A percentile compares a stretch with the other conserved stretches of the same genome.
Evolutionary conservation across 2,329 filamentous ascomycete species (phyloP).

Genomic region (Pseudogymnoascus sp.): DNA sequence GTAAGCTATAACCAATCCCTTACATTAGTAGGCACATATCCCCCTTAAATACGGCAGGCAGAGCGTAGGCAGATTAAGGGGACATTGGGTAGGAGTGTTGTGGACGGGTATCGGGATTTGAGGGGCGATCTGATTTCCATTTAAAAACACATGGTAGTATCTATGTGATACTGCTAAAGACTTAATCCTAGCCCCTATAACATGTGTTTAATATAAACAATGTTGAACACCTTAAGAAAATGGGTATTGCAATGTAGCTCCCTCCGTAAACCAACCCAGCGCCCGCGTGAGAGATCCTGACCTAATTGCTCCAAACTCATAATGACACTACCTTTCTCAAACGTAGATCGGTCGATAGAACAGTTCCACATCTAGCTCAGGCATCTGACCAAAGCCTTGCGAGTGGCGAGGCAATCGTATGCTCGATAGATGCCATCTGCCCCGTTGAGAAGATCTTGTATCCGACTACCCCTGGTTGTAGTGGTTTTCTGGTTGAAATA

Average conservation of each 20-base stretch:
- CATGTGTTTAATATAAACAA: background rate
- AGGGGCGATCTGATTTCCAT: background rate
- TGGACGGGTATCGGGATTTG: background rate
- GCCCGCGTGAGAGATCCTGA: background rate
- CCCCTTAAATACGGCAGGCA: no score
- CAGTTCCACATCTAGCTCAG: background rate
- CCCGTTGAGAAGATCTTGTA: background rate
- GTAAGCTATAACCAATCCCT: no score
- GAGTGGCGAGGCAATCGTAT: background rate
- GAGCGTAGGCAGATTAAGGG: background rate
- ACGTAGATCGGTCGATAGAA: background rate
- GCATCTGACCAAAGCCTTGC: background rate
- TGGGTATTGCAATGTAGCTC: conserved; percentile 3
- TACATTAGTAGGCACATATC: no score
- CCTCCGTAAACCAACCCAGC: background rate
- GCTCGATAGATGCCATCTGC: background rate
- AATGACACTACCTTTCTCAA: background rate
- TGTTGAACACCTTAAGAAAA: background rate
- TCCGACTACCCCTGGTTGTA: no score
- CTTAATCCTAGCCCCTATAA: background rate
- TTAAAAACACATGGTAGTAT: background rate
- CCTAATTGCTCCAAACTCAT: background rate
- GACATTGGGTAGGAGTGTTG: background rate
- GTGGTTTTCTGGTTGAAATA: background rate
- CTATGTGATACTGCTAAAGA: background rate